These are phyloP conservation scores for Boletus fagicola DNA, from an alignment of 768 basidiomycete genomes.

Conservation along the genomic window DNA sequence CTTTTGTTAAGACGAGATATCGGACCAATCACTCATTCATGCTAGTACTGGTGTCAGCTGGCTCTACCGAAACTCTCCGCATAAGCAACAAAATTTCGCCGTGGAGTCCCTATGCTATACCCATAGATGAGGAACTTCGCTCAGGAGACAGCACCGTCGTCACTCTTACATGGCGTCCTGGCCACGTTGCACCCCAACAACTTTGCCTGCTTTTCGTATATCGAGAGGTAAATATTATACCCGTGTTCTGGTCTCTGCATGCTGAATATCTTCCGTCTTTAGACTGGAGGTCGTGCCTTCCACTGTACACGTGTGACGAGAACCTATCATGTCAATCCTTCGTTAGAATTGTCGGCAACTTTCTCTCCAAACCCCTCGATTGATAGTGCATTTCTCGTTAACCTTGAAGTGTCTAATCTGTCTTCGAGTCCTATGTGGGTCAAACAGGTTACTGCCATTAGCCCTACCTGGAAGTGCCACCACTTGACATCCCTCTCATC, in stretches of 20 bases:
- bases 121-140: slow-evolving; percentile 37
- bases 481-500: slow-evolving; percentile 35
- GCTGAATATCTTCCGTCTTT: slow-evolving; percentile 5
- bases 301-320: slow-evolving; percentile 55
- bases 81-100: slow-evolving; percentile 53
- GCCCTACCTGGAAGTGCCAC: slow-evolving; percentile 64
- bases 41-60: slow-evolving; percentile 14
- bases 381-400: slow-evolving; percentile 51
- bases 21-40: slow-evolving; percentile 4
- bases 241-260: not conserved
- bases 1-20: not conserved
- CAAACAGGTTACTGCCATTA: slow-evolving; percentile 60
- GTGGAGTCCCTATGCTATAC: slow-evolving; percentile 47
- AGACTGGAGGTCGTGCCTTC: slow-evolving; percentile 54
- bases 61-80: slow-evolving; percentile 39
- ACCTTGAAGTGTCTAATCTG: slow-evolving; percentile 56
- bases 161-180: slow-evolving; percentile 54
- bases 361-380: slow-evolving; percentile 50
- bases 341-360: slow-evolving; percentile 52
- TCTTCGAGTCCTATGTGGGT: slow-evolving; percentile 44
- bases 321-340: slow-evolving; percentile 56
- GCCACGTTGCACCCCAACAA: slow-evolving; percentile 45
- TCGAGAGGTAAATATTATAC: slow-evolving; percentile 48
- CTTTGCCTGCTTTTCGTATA: slow-evolving; percentile 65
- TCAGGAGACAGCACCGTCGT: slow-evolving; percentile 53